Evolutionary conservation across 2,329 filamentous ascomycete species (phyloP).

Genomic region (Aspergillus niger): DNA sequence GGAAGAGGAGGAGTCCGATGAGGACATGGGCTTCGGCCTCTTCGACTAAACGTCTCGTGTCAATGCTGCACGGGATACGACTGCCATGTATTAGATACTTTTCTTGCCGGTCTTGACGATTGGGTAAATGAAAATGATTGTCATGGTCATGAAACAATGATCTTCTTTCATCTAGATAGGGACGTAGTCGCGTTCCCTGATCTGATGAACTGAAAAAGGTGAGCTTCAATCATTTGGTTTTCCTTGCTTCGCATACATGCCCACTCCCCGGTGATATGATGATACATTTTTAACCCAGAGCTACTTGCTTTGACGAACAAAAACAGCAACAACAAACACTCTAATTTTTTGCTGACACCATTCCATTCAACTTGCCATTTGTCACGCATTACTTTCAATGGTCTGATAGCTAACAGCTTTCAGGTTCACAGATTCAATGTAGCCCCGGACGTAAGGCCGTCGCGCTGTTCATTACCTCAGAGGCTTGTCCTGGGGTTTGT

Average conservation of each 20-base stretch:
- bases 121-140: slow-evolving; percentile 36
- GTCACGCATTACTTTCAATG: slow-evolving; percentile 1
- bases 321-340: slow-evolving; percentile 66
- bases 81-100: slow-evolving; percentile 43
- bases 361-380: slow-evolving; percentile 3
- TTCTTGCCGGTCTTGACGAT: slow-evolving; percentile 35
- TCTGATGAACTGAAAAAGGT: slow-evolving; percentile 30
- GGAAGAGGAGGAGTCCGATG: slow-evolving; percentile 67
- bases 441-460: neutral
- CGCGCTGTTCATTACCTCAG: neutral
- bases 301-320: slow-evolving; percentile 57
- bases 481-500: neutral
- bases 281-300: slow-evolving; percentile 69
- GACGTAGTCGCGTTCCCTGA: slow-evolving; percentile 39
- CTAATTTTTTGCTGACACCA: slow-evolving; percentile 71
- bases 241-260: neutral
- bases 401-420: slow-evolving; percentile 15
- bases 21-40: slow-evolving; percentile 72
- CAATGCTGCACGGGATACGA: slow-evolving; percentile 28
- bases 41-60: slow-evolving; percentile 60
- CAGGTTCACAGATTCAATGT: slow-evolving; percentile 8
- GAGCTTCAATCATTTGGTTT: slow-evolving; percentile 17
- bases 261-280: slow-evolving; percentile 54
- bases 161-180: slow-evolving; percentile 30
- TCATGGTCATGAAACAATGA: slow-evolving; percentile 26